Evolutionary conservation across 2,329 filamentous ascomycete genomes (phyloP).

Genomic region (Stagonosporopsis chrysanthemi): DNA sequence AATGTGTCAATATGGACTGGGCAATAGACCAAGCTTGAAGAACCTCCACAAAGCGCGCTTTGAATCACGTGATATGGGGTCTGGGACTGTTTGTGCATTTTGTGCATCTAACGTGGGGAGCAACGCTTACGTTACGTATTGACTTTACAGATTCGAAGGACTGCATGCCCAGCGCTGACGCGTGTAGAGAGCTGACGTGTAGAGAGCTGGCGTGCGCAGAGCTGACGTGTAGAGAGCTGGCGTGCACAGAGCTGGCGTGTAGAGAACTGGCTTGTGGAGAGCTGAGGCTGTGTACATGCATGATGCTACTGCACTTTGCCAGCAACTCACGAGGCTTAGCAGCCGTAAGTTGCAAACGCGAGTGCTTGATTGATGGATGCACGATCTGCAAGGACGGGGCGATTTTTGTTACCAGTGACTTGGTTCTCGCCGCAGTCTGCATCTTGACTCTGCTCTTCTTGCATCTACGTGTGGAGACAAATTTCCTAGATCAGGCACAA

Average conservation of each 20-base stretch:
- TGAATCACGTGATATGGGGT: slow-evolving; percentile 32
- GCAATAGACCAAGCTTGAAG: slow-evolving; percentile 30
- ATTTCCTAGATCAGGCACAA: slow-evolving; percentile 7
- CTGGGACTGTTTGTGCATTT: neutral
- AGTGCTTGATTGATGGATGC: slow-evolving; percentile 13
- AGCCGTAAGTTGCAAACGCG: neutral
- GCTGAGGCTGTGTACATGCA: slow-evolving; percentile 3
- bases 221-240: too few relatives aligned
- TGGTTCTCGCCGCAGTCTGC: neutral
- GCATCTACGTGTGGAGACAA: slow-evolving; percentile 12
- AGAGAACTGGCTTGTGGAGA: too few relatives aligned
- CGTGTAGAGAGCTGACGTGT: too few relatives aligned
- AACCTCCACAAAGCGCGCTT: slow-evolving; percentile 2
- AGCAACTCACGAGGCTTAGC: slow-evolving; percentile 8
- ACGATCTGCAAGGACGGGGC: neutral
- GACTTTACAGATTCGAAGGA: slow-evolving; percentile 4
- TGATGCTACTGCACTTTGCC: slow-evolving; percentile 6
- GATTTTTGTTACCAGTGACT: neutral
- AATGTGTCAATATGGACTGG: slow-evolving; percentile 45
- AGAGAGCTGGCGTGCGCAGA: too few relatives aligned
- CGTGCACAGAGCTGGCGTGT: too few relatives aligned
- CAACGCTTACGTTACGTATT: slow-evolving; percentile 13
- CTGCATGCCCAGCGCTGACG: neutral
- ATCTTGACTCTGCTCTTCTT: slow-evolving; percentile 10
- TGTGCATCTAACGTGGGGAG: slow-evolving; percentile 2